Percentiles rank a stretch among this genome's conserved stretches.
phyloP scores from a whole-genome alignment of 1,284 basidiomycete genomes.

The Singerocomus inundabilis region DNA sequence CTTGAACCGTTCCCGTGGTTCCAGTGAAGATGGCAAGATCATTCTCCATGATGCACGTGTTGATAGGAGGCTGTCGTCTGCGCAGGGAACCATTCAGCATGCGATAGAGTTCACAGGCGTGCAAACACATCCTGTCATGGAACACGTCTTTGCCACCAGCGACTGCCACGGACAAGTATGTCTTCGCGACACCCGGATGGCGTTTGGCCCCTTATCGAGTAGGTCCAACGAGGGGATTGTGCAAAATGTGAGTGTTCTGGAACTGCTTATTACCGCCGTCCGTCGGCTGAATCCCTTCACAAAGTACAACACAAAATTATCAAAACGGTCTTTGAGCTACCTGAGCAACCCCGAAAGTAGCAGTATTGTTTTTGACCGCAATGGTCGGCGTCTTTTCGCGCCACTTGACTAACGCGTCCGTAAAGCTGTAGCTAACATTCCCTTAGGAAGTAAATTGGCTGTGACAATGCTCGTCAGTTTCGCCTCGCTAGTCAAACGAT shows the following conservation, averaged over 20 bases:
- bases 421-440: constrained; percentile 2
- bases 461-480: constrained; percentile 60
- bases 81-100: constrained; percentile 52
- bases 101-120: constrained; percentile 57
- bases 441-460: constrained; percentile 55
- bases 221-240: constrained; percentile 54
- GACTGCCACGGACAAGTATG: constrained; percentile 56
- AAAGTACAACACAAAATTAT: constrained; percentile 67
- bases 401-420: constrained; percentile 8
- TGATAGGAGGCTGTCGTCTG: constrained; percentile 34
- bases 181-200: constrained; percentile 75
- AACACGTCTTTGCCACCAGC: constrained; percentile 65
- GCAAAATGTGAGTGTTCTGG: constrained; percentile 39
- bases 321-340: constrained; percentile 38
- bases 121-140: constrained; percentile 61
- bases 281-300: constrained; percentile 9
- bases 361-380: constrained; percentile 62
- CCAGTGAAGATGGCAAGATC: constrained; percentile 67
- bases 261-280: constrained; percentile 8
- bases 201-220: constrained; percentile 52
- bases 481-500: not conserved
- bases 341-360: constrained; percentile 62
- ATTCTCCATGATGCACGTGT: constrained; percentile 54
- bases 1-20: constrained; percentile 15
- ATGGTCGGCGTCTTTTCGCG: constrained; percentile 42